A percentile compares a stretch with the other conserved stretches of the same genome.
phyloP scores from a whole-genome alignment of 2,329 filamentous ascomycete species.

The Scortechinia acanthostroma region DNA sequence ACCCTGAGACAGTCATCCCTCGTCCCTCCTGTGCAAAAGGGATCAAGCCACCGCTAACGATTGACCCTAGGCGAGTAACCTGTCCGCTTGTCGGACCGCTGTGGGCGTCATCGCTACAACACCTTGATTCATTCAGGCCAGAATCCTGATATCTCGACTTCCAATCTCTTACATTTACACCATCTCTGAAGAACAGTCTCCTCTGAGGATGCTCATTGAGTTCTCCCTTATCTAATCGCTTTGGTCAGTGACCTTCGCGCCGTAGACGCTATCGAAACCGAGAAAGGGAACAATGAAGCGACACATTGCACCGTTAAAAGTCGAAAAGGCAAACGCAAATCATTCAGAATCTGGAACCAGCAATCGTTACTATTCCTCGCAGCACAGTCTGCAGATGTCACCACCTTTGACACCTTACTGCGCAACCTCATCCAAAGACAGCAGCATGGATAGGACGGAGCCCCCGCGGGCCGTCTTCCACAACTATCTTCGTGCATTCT shows the following conservation, averaged over 20 bases:
- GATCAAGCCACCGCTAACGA: no score
- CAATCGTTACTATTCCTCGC: background rate
- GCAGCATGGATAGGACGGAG: slow-evolving; percentile 10
- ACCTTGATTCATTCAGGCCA: no score
- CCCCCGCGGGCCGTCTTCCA: slow-evolving; percentile 66
- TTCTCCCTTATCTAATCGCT: background rate
- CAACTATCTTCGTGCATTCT: slow-evolving; percentile 90
- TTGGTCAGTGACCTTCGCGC: background rate
- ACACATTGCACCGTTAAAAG: background rate
- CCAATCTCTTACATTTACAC: no score
- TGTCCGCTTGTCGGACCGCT: no score
- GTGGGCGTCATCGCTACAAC: no score
- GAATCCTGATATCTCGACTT: no score
- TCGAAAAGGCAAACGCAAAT: background rate
- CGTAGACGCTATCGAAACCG: background rate
- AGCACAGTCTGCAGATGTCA: background rate
- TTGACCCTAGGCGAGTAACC: no score
- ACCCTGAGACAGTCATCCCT: no score
- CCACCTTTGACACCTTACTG: background rate
- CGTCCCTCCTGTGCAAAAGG: no score
- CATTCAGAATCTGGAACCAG: background rate
- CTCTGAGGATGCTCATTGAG: slow-evolving; percentile 1
- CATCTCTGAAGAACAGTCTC: no score
- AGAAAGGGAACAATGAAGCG: background rate
- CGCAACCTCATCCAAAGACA: background rate